Base-by-base conservation (phyloP, 306 rosid species). In the Castanopsis chinensis region DNA sequence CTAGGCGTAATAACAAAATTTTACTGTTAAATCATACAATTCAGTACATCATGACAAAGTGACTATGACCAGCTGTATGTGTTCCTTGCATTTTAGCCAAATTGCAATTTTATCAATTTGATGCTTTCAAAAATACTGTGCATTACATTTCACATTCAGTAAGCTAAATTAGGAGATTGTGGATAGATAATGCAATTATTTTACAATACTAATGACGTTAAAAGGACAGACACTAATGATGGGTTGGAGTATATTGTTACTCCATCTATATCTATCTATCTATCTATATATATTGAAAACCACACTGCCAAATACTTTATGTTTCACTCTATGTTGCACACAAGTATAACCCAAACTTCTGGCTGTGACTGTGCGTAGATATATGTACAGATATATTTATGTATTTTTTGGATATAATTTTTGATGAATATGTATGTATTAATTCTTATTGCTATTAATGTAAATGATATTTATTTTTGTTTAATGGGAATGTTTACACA, bases 1-100 rank as follows among this genome's bases (percentile, higher is more conserved):
- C 19, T 43, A 12, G 79, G 45, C 7, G 28, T 68, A 75, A 10
- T 20, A 12, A 21, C 23, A 58, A 19, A 25, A 67, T 32, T 57
- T 63, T 64, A 19, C 25, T 73, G 60, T 74, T 76, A 70, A 19
- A 67, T 69, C 52, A 5, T 5, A 27, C 69, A 61, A 61, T 61
- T 27, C 15, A 30, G 45, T 65, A 32, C 45, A 32, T 23, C 49
- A 6, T 7, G 32, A 25, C 20, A 68, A 68, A 19, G 10, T 68
- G 28, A 68, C 51, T 33, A 32, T 32, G 51, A 35, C 52, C 41
- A 68, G 45, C 30, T 30, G 53, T 49, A 28, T 14, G 69, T 63
- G 70, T 64, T 64, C 43, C 7, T 64, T 64, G 3, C 21, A 64
- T 64, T 64, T 64, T 64, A 64, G 10, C 18, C 43, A 3, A 64